Percentiles rank a stretch among this genome's conserved stretches.
Evolutionary conservation across 306 rosid species (phyloP).

Genomic region (Quercus berberidifolia): DNA sequence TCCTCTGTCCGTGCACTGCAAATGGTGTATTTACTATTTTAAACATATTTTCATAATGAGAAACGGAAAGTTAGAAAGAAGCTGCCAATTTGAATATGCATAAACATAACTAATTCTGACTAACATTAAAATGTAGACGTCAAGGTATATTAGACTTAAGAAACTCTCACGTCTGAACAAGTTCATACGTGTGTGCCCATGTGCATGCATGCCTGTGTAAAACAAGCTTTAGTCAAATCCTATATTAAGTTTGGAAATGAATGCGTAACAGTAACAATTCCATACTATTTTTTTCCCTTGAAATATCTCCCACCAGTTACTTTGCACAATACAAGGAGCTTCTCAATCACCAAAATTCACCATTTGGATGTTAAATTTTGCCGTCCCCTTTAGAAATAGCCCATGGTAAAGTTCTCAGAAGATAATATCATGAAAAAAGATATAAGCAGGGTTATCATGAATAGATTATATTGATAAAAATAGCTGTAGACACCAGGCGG

Average conservation of each 20-base stretch:
- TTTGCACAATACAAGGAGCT: neutral
- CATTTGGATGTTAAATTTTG: neutral
- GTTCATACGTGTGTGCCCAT: neutral
- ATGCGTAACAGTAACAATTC: constrained; percentile 1
- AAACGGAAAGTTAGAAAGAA: neutral
- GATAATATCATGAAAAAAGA: neutral
- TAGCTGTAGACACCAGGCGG: neutral
- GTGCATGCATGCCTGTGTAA: neutral
- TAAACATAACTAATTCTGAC: neutral
- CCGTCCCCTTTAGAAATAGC: neutral
- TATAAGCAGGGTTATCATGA: neutral
- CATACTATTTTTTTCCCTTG: neutral
- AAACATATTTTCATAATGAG: constrained; percentile 10
- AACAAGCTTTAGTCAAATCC: neutral
- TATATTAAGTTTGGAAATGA: neutral
- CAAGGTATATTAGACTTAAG: neutral
- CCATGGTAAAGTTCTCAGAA: neutral
- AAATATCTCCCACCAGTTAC: constrained; percentile 7
- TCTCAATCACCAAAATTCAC: neutral
- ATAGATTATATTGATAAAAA: neutral
- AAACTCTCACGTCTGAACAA: neutral
- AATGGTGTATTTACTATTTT: constrained; percentile 16
- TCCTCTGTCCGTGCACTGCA: constrained; percentile 57
- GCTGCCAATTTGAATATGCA: neutral
- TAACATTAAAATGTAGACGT: neutral